A percentile compares a stretch with the other conserved stretches of the same genome.
phyloP scores from a whole-genome alignment of 1,284 basidiomycete genomes.

The Ceratobasidium sp. region DNA sequence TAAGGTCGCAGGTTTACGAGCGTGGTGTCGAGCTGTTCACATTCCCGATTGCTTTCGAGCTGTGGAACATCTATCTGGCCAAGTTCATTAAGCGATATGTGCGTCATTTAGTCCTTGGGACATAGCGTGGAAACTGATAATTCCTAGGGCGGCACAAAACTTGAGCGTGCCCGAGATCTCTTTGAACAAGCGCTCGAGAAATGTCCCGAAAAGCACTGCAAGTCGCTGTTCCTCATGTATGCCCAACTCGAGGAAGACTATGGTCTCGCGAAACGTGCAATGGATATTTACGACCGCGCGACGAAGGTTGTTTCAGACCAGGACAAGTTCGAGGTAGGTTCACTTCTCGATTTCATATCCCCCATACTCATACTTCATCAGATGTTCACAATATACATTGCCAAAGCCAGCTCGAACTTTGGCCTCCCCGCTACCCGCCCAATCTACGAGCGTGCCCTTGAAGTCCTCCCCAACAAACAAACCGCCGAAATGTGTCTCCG shows the following conservation, averaged over 20 bases:
- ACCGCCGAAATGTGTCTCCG: constrained; percentile 98
- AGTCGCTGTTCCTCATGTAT: constrained; percentile 95
- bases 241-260: constrained; percentile 93
- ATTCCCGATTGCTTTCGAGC: constrained; percentile 97
- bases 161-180: constrained; percentile 93
- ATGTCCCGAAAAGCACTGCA: constrained; percentile 94
- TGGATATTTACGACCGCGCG: constrained; percentile 95
- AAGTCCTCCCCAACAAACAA: constrained; percentile 88
- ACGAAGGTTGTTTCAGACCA: constrained; percentile 83
- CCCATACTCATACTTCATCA: constrained; percentile 47
- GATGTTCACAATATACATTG: constrained; percentile 98
- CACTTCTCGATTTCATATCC: neutral
- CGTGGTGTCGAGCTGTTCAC: constrained; percentile 97
- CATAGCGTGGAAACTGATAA: constrained; percentile 18
- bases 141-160: constrained; percentile 82
- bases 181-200: constrained; percentile 98
- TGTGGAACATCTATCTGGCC: constrained; percentile 98
- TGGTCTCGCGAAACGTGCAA: constrained; percentile 93
- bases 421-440: constrained; percentile 95
- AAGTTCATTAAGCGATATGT: constrained; percentile 98
- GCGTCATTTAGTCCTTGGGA: constrained; percentile 48
- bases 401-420: constrained; percentile 94
- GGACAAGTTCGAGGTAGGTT: constrained; percentile 90
- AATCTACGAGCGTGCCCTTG: constrained; percentile 97
- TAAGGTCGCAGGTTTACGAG: constrained; percentile 88